Base-by-base conservation (phyloP, 139 green algal genomes). In the Edaphochlamys debaryana region DNA sequence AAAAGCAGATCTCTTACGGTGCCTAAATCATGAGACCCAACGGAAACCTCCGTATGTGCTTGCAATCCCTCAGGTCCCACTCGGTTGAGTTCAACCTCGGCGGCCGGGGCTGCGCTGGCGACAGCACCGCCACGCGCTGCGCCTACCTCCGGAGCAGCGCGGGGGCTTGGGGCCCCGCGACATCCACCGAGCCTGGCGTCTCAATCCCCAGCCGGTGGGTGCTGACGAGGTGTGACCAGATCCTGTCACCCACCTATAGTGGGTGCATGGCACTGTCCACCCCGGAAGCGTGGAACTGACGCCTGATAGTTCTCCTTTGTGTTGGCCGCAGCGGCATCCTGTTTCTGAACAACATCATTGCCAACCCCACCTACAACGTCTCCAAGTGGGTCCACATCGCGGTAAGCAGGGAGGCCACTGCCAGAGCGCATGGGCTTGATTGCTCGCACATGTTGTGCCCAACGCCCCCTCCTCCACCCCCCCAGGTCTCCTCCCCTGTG, bases 281-380 rank as follows among this genome's bases (percentile, higher is more conserved):
- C n/a, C n/a, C n/a, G n/a, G n/a, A n/a, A n/a, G n/a, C n/a, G n/a
- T n/a, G n/a, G n/a, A n/a, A n/a, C n/a, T n/a, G n/a, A n/a, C n/a
- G n/a, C n/a, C n/a, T n/a, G n/a, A n/a, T n/a, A n/a, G n/a, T n/a
- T n/a, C n/a, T n/a, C n/a, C n/a, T n/a, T n/a, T n/a, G n/a, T n/a
- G n/a, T n/a, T n/a, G n/a, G n/a, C n/a, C n/a, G n/a, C n/a, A n/a
- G n/a, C n/a, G 45, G 45, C 45, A 54, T 54, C 45, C 36, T 37
- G 22, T 85, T 85, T 30, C 1, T 85, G 11, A 85, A 85, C 67
- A 85, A 85, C 67, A 9, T 85, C 0, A 36, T 85, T 0, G 66
- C 67, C 34, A 85, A 85, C 67, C 67, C 50, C 0, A 2, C 30
- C 29, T 42, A 50, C 58, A 68, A 54, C 38, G 30, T 27, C 50